Evolutionary conservation across 352 stramenopile species (phyloP).

Genomic region (Phytopythium kandeliae): DNA sequence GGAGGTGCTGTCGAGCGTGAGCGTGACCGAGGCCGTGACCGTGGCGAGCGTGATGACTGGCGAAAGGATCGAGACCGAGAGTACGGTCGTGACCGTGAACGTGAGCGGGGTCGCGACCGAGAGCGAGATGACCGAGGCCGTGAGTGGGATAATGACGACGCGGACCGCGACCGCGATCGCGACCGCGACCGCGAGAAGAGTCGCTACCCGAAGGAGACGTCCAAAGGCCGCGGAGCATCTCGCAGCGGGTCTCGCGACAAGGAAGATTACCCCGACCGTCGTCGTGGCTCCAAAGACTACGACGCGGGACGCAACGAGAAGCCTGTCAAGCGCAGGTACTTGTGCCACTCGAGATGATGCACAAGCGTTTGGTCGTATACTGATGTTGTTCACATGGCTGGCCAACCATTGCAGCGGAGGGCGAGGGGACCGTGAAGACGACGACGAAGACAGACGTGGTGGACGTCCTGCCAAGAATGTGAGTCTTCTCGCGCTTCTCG

Average conservation of each 20-base stretch:
- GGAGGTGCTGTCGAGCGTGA: constrained; percentile 22
- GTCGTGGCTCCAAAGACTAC: constrained; percentile 37
- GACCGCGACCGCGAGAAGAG: constrained; percentile 17
- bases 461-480: constrained; percentile 30
- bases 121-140: constrained; percentile 25
- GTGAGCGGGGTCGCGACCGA: constrained; percentile 20
- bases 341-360: neutral
- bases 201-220: constrained; percentile 11
- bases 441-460: constrained; percentile 37
- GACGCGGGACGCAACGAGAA: constrained; percentile 23
- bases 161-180: constrained; percentile 24
- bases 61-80: constrained; percentile 20
- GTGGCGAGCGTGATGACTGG: constrained; percentile 15
- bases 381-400: neutral
- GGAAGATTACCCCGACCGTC: constrained; percentile 25
- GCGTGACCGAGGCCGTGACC: constrained; percentile 23
- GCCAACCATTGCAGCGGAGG: constrained; percentile 3
- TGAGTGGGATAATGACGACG: constrained; percentile 20
- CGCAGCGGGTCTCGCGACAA: constrained; percentile 16
- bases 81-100: constrained; percentile 26
- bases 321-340: constrained; percentile 30
- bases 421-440: constrained; percentile 38
- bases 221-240: constrained; percentile 14
- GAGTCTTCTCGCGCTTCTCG: constrained; percentile 4
- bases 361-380: neutral